Evolutionary conservation across 2,329 filamentous ascomycete genomes (phyloP).

Genomic region (Chaetomium olivaceum): DNA sequence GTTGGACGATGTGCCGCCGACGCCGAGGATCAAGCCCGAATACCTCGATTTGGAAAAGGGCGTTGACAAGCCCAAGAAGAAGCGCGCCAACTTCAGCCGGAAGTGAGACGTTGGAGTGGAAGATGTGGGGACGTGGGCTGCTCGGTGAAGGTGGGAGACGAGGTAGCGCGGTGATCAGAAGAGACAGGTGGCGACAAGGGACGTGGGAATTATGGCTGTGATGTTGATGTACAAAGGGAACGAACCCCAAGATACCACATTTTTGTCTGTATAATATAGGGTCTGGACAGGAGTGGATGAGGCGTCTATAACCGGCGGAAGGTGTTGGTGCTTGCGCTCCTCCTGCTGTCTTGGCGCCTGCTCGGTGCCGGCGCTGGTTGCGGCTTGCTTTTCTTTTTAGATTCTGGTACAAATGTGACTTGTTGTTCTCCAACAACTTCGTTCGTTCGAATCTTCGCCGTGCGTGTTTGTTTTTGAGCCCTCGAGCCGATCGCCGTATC

Average conservation of each 20-base stretch:
- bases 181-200: not conserved
- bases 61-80: conserved; percentile 42
- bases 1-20: conserved; percentile 61
- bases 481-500: conserved; percentile 61
- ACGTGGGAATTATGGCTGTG: not conserved
- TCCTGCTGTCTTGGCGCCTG: conserved; percentile 44
- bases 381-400: conserved; percentile 51
- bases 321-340: conserved; percentile 75
- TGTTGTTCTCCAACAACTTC: conserved; percentile 64
- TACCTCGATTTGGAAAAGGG: conserved; percentile 65
- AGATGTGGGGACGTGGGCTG: not conserved
- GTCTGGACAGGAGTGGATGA: conserved; percentile 25
- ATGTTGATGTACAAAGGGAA: conserved; percentile 13
- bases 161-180: not conserved
- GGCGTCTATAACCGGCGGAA: conserved; percentile 63
- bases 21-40: conserved; percentile 53
- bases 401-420: conserved; percentile 70
- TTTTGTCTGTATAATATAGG: conserved; percentile 32
- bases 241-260: conserved; percentile 23
- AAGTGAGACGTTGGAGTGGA: conserved; percentile 32
- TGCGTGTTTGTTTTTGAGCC: conserved; percentile 51
- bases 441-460: conserved; percentile 46
- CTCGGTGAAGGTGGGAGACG: not conserved
- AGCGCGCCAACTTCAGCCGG: conserved; percentile 40
- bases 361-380: conserved; percentile 38